Percentiles rank a stretch among this genome's conserved stretches.
phyloP scores from a whole-genome alignment of 202 grass and related monocot genomes.

The Panicum virgatum region DNA sequence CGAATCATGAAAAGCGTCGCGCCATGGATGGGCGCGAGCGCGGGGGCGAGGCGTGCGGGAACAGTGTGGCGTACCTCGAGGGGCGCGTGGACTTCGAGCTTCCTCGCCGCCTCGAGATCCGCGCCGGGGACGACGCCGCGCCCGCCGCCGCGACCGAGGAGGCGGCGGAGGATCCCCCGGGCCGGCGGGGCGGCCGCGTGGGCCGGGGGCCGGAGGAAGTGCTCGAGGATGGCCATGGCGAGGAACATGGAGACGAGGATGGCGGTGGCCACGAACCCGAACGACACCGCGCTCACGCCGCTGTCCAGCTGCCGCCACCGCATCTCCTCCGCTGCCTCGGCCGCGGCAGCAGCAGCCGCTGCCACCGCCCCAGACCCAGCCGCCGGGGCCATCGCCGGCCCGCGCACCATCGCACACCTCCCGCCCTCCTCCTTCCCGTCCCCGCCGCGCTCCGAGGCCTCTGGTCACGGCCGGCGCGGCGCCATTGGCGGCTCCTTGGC shows the following conservation, averaged over 20 bases:
- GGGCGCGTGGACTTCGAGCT: slow-evolving; percentile 42
- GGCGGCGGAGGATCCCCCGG: slow-evolving; percentile 27
- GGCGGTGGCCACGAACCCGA: slow-evolving; percentile 96
- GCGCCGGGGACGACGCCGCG: slow-evolving; percentile 18
- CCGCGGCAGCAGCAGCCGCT: not conserved
- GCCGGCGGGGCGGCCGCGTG: slow-evolving; percentile 1
- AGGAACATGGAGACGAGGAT: slow-evolving; percentile 98
- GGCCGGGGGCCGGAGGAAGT: slow-evolving; percentile 60
- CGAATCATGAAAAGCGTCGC: slow-evolving; percentile 37
- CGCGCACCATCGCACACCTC: slow-evolving; percentile 26
- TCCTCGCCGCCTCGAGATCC: slow-evolving; percentile 60
- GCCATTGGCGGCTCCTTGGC: slow-evolving; percentile 40
- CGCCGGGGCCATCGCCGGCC: slow-evolving; percentile 52
- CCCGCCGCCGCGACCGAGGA: slow-evolving; percentile 6
- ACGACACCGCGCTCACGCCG: slow-evolving; percentile 84
- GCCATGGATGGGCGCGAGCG: slow-evolving; percentile 17
- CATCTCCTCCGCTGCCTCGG: slow-evolving; percentile 44
- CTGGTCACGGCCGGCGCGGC: slow-evolving; percentile 23
- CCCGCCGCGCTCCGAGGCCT: not conserved
- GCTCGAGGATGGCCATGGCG: slow-evolving; percentile 87
- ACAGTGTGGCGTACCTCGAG: slow-evolving; percentile 58
- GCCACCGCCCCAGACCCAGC: not conserved
- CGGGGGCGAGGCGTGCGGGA: slow-evolving; percentile 37
- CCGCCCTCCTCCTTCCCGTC: not conserved
- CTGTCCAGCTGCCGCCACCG: slow-evolving; percentile 83